Base-by-base conservation (phyloP, 441 rosid genomes). In the Jatropha multifida region DNA sequence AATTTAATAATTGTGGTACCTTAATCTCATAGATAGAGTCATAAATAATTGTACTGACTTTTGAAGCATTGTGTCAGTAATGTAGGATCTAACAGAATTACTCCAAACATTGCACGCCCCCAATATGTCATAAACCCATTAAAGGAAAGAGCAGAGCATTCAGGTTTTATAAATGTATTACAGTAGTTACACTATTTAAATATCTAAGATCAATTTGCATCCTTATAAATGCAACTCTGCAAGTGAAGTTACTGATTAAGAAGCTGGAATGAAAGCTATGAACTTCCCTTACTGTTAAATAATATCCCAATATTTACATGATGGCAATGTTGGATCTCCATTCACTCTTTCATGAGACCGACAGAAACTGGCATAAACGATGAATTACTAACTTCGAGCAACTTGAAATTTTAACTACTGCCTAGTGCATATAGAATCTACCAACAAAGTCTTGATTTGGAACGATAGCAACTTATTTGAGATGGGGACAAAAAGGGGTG, bases 291-390 rank as follows among this genome's bases (percentile, higher is more conserved):
- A 27, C 23, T 67, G 58, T 23, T 5, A 23, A 46, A 5, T 8
- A 55, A 67, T 46, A 48, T 67, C 15, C 54, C 40, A 67, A 46
- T 48, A 27, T 11, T 1, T 60, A 23, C 55, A 44, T 46, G 54
- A 20, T 12, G 12, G 55, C 69, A 66, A 42, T 66, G 10, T 6
- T 46, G 54, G 54, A 65, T 41, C 55, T 66, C 51, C 23, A 7
- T 26, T 65, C 49, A 12, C 71, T 68, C 4, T 68, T 68, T 13
- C 54, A 68, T 68, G 26, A 40, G 71, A 37, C 26, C 48, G 58
- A 68, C 17, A 68, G 40, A 68, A 20, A 68, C 26, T 48, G 52
- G 52, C 15, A 48, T 15, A 48, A 52, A 52, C 17, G n/a, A 54
- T 18, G 0, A 54, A 2, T 54, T 18, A 18, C 23, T n/a, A 15